Evolutionary conservation across 2,329 filamentous ascomycete genomes (phyloP).

Genomic region (Ophiocordyceps australis): DNA sequence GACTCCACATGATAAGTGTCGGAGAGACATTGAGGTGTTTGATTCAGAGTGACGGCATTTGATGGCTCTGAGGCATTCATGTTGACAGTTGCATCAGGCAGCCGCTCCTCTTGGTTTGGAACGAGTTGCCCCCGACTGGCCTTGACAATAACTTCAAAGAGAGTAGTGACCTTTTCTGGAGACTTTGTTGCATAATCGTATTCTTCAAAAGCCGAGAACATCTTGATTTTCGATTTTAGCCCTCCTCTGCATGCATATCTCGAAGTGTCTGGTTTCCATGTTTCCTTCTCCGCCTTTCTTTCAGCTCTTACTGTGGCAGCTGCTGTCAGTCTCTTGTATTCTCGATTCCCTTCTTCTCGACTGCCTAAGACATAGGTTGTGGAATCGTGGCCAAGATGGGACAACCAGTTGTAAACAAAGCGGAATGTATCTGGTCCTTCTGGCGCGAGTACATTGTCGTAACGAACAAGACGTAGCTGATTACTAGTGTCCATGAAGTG

Average conservation of each 20-base stretch:
- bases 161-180: not conserved
- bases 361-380: constrained; percentile 8
- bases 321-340: constrained; percentile 5
- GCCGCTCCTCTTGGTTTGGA: too few species aligned
- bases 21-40: too few species aligned
- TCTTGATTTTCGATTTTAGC: not conserved
- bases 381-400: constrained; percentile 8
- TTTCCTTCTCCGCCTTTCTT: constrained; percentile 1
- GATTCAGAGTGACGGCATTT: too few species aligned
- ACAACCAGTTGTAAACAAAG: constrained; percentile 9
- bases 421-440: constrained; percentile 2
- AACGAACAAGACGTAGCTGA: constrained; percentile 6
- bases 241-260: constrained; percentile 2
- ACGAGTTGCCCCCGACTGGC: too few species aligned
- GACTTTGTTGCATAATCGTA: constrained; percentile 1
- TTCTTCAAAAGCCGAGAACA: constrained; percentile 5
- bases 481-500: constrained; percentile 5
- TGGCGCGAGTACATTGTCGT: constrained; percentile 2
- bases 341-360: constrained; percentile 1
- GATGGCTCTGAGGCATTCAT: too few species aligned
- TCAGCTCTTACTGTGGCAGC: constrained; percentile 7
- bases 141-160: too few species aligned
- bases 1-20: too few species aligned
- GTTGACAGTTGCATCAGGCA: too few species aligned
- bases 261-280: constrained; percentile 2